phyloP scores from a whole-genome alignment of 78 protist species.

The Dictyostelium purpureum region DNA sequence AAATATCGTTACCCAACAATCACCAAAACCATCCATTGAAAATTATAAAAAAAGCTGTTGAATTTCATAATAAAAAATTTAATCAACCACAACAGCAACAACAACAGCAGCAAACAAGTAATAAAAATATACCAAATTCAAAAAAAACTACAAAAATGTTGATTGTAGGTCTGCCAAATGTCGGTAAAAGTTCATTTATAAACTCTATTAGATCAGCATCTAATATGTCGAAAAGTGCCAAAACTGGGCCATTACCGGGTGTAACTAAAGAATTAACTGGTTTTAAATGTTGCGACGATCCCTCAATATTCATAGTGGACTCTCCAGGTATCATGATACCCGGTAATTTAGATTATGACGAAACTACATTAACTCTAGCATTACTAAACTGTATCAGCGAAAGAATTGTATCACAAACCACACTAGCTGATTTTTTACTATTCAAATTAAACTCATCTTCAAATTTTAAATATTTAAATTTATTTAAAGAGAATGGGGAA shows the following conservation, averaged over 20 bases:
- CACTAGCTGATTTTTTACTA: conserved; percentile 37
- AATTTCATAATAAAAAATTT: conserved; percentile 7
- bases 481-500: neutral
- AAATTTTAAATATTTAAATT: conserved; percentile 4
- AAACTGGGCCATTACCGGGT: conserved; percentile 74
- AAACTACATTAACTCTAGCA: conserved; percentile 31
- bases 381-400: conserved; percentile 35
- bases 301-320: conserved; percentile 71
- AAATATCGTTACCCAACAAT: neutral
- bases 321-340: conserved; percentile 84
- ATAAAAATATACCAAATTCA: neutral
- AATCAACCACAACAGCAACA: too few species aligned
- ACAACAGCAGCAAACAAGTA: neutral
- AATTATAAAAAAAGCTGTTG: conserved; percentile 20
- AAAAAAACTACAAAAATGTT: conserved; percentile 15
- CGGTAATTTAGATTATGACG: conserved; percentile 15
- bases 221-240: conserved; percentile 37
- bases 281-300: conserved; percentile 53
- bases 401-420: neutral
- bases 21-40: conserved; percentile 52
- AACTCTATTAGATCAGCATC: conserved; percentile 42
- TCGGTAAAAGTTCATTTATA: conserved; percentile 69
- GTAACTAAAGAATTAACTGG: conserved; percentile 68
- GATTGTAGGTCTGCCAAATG: conserved; percentile 75
- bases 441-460: conserved; percentile 35